Percentiles rank a stretch among this genome's conserved stretches.
Evolutionary conservation across 2,329 filamentous ascomycete species (phyloP).

Genomic region (Colletotrichum simmondsii): DNA sequence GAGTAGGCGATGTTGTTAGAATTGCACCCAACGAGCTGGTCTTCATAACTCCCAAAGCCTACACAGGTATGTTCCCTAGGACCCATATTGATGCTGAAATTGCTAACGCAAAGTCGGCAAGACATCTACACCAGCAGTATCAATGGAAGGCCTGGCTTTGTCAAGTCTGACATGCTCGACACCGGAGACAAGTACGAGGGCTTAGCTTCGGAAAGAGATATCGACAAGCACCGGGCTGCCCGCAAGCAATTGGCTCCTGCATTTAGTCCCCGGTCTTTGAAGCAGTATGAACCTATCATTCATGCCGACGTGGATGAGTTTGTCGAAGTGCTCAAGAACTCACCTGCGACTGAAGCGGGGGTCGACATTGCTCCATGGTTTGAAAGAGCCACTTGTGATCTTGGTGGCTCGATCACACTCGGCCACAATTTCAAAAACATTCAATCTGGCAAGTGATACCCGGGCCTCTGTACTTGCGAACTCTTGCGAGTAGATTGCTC

Average conservation of each 20-base stretch:
- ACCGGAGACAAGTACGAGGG: constrained; percentile 2
- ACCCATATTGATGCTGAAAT: neutral
- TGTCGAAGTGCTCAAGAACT: neutral
- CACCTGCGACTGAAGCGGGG: neutral
- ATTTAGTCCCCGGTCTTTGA: constrained; percentile 3
- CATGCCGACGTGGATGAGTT: constrained; percentile 3
- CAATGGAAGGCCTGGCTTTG: neutral
- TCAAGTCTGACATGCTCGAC: neutral
- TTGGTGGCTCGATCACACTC: neutral
- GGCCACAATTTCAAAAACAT: constrained; percentile 2
- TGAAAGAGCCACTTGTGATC: neutral
- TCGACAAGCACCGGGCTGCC: constrained; percentile 18
- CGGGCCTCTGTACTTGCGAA: too few relatives aligned
- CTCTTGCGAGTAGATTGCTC: neutral
- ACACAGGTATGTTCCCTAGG: neutral
- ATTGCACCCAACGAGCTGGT: neutral
- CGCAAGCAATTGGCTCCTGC: constrained; percentile 18
- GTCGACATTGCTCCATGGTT: neutral
- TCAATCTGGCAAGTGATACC: neutral
- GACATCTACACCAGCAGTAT: neutral
- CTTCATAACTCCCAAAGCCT: constrained; percentile 1
- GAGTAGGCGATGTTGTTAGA: neutral
- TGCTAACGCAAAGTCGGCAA: neutral
- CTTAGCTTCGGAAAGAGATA: neutral
- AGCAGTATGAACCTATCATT: constrained; percentile 5